These are phyloP conservation scores for Xylaria sp. DNA, from an alignment of 2,329 filamentous ascomycete species.

Conservation along the genomic window DNA sequence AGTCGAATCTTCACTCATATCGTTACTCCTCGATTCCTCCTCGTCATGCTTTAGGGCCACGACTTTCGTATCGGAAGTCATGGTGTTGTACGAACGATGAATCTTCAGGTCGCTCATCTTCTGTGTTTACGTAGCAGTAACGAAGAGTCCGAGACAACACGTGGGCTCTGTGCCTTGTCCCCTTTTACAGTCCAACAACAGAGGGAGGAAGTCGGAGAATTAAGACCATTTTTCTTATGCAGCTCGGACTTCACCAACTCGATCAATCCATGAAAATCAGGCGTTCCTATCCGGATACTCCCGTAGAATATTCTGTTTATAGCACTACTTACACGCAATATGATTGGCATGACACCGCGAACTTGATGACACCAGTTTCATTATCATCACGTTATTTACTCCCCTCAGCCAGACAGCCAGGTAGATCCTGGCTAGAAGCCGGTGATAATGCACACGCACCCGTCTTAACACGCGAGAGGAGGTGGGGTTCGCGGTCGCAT, in stretches of 20 bases:
- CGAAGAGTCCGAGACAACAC: neutral
- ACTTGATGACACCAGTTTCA: constrained; percentile 35
- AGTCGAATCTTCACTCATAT: constrained; percentile 35
- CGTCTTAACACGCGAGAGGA: neutral
- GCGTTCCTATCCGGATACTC: neutral
- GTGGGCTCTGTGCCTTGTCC: neutral
- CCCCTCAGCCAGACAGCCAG: constrained; percentile 26
- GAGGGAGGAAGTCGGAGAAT: neutral
- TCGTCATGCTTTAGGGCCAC: neutral
- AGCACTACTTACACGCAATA: neutral
- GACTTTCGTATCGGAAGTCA: constrained; percentile 27
- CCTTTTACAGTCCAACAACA: neutral
- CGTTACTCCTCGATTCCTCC: constrained; percentile 4
- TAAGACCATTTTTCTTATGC: constrained; percentile 9
- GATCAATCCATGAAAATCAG: constrained; percentile 9
- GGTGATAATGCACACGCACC: constrained; percentile 20
- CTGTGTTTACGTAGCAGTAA: neutral
- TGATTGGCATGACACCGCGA: constrained; percentile 4
- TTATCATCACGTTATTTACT: constrained; percentile 39
- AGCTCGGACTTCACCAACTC: constrained; percentile 13
- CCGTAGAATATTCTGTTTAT: neutral
- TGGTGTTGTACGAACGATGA: constrained; percentile 24
- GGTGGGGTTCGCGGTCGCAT: constrained; percentile 33
- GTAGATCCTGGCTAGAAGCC: constrained; percentile 3
- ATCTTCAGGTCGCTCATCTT: constrained; percentile 9